These are phyloP conservation scores for Theileria parva DNA, from an alignment of 169 alveolate genomes.

Conservation along the genomic window DNA sequence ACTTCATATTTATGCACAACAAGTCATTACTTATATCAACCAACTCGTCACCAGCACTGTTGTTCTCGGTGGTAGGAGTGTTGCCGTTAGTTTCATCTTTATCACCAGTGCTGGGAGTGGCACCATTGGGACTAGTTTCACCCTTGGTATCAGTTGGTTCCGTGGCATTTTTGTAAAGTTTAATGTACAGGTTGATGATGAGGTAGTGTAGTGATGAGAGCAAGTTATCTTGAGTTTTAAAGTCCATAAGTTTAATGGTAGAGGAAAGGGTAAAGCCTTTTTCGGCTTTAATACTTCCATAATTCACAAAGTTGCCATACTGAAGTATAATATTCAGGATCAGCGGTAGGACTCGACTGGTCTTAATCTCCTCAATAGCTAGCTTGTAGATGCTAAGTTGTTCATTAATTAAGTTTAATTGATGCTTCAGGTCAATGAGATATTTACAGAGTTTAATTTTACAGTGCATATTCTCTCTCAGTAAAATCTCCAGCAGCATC, in stretches of 20 bases:
- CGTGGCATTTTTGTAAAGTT: conserved; percentile 56
- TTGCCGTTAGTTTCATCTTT: not conserved
- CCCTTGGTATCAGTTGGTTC: not conserved
- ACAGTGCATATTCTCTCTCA: conserved; percentile 42
- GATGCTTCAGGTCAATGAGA: conserved; percentile 57
- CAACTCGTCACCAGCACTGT: not conserved
- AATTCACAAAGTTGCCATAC: conserved; percentile 80
- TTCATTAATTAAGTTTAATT: conserved; percentile 44
- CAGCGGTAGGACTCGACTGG: conserved; percentile 64
- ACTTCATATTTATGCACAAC: conserved; percentile 22
- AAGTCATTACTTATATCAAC: not conserved
- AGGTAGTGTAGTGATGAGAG: conserved; percentile 78
- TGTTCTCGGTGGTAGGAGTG: not conserved
- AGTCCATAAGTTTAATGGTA: conserved; percentile 71
- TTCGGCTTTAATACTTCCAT: conserved; percentile 67
- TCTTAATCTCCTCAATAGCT: conserved; percentile 69
- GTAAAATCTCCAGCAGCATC: conserved; percentile 61
- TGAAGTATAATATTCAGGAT: conserved; percentile 70
- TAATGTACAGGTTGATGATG: conserved; percentile 68
- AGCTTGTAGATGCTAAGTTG: conserved; percentile 61
- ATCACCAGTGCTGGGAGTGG: too few species aligned
- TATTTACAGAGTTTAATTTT: conserved; percentile 64
- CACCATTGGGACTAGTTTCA: not conserved
- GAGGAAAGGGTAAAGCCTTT: conserved; percentile 76
- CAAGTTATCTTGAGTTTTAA: conserved; percentile 71